Base-by-base conservation (phyloP, 2,329 filamentous ascomycete species). In the Eutypa lata region DNA sequence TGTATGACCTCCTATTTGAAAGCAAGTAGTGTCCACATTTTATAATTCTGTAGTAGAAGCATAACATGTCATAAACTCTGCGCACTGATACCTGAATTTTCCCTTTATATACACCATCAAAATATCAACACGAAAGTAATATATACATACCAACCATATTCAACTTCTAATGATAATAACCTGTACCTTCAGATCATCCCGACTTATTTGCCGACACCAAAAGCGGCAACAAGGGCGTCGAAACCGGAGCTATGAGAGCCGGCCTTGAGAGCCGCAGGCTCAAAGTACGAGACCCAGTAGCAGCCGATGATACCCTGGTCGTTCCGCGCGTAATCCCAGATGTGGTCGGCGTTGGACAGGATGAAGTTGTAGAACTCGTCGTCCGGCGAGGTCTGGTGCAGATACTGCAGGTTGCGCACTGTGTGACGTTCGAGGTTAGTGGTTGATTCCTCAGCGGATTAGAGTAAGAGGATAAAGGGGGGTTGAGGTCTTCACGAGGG, bases 141-240 rank as follows among this genome's bases (percentile, higher is more conserved):
- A n/a, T n/a, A n/a, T n/a, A n/a, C n/a, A n/a, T n/a, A n/a, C n/a
- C n/a, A n/a, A n/a, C n/a, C n/a, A n/a, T n/a, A n/a, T n/a, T n/a
- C n/a, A n/a, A n/a, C n/a, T n/a, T n/a, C n/a, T n/a, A n/a, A n/a
- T n/a, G n/a, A n/a, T n/a, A n/a, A n/a, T n/a, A n/a, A n/a, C n/a
- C n/a, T n/a, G n/a, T n/a, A n/a, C n/a, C n/a, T n/a, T n/a, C n/a
- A n/a, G n/a, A n/a, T n/a, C n/a, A n/a, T n/a, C n/a, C n/a, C n/a
- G n/a, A n/a, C n/a, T 31, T 31, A 31, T 31, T 31, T 31, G 5
- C 26, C 26, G 13, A 45, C 21, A 14, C n/a, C 42, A 13, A 45
- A 45, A 7, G 84, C 86, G 26, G 83, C 87, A 54, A 90, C 81
- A 28, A 90, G 70, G 35, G 78, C 81, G 68, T 90, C 87, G 68